Evolutionary conservation across 192 early-diverging fungal genomes (phyloP), one percentile per base, ranked within the genome.

Genomic region (Lobosporangium transversale): DNA sequence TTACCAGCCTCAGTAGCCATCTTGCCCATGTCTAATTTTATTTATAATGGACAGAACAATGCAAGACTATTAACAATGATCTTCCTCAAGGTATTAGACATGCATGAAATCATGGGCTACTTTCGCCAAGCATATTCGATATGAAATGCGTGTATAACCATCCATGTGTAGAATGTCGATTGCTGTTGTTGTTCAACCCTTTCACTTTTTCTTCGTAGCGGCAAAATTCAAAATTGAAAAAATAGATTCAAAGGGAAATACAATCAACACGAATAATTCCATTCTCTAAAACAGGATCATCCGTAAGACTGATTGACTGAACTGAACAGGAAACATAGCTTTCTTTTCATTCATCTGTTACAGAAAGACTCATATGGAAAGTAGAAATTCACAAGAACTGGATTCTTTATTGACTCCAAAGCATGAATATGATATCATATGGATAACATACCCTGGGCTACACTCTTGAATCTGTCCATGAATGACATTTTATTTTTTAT

Each of bases 1-100:
- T 66, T 66, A 20, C 73, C 73, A 29, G 73, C 73, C 59, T 76
- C 73, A 21, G 58, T 50, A 33, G 73, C 73, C 47, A 58, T 67
- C 31, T 76, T 76, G 43, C 73, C 73, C 1, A 62, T 65, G 20
- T 76, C 73, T 76, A 55, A 66, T 44, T 43, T 4, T 3, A 11
- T 44, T 11, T 7, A 29, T 29, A 5, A 0, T 42, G 10, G 18
- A 23, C 10, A 37, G 17, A 24, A 24, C 8, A 35, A 18, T 23
- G 26, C 31, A 18, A 20, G 11, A 36, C 26, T 36, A 21, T 21
- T 9, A 33, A 36, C 10, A 9, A 14, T n/a, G n/a, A n/a, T n/a
- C n/a, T n/a, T n/a, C n/a, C n/a, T n/a, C n/a, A n/a, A n/a, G n/a
- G n/a, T n/a, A n/a, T n/a, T n/a, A n/a, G n/a, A n/a, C n/a, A n/a